phyloP scores from a whole-genome alignment of 306 rosid species.

The Elaeagnus macrophylla region DNA sequence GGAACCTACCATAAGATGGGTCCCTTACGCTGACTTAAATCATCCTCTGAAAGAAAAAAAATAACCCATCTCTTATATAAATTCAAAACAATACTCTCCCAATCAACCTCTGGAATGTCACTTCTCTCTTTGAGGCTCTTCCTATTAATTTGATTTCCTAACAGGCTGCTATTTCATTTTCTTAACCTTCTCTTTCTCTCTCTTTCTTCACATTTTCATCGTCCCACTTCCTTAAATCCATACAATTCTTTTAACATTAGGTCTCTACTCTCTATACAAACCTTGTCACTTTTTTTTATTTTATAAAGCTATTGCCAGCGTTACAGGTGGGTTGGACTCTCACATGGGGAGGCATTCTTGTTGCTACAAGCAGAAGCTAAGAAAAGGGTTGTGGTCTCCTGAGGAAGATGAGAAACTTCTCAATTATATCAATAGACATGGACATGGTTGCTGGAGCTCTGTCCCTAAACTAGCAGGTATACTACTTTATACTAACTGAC shows the following conservation, averaged over 20 bases:
- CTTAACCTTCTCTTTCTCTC: conserved; percentile 27
- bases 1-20: conserved; percentile 15
- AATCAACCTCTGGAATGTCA: conserved; percentile 32
- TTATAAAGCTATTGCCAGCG: conserved; percentile 19
- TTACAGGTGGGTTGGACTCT: conserved; percentile 17
- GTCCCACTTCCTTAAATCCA: conserved; percentile 27
- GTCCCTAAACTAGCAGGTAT: conserved; percentile 92
- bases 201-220: conserved; percentile 1
- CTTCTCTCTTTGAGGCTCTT: conserved; percentile 31
- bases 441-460: conserved; percentile 99
- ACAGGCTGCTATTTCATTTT: conserved; percentile 60
- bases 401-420: conserved; percentile 96
- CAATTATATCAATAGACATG: conserved; percentile 74
- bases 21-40: conserved; percentile 33
- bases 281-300: conserved; percentile 10
- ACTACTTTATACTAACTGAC: neutral
- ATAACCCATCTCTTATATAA: conserved; percentile 24
- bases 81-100: conserved; percentile 29
- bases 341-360: conserved; percentile 97
- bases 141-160: conserved; percentile 73
- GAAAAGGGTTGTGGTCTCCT: conserved; percentile 98
- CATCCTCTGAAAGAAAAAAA: conserved; percentile 24
- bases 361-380: conserved; percentile 91
- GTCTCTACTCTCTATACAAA: conserved; percentile 3
- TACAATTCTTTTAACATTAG: conserved; percentile 17